Base-by-base conservation (phyloP, 495 filamentous ascomycete genomes). In the Physcia stellaris region DNA sequence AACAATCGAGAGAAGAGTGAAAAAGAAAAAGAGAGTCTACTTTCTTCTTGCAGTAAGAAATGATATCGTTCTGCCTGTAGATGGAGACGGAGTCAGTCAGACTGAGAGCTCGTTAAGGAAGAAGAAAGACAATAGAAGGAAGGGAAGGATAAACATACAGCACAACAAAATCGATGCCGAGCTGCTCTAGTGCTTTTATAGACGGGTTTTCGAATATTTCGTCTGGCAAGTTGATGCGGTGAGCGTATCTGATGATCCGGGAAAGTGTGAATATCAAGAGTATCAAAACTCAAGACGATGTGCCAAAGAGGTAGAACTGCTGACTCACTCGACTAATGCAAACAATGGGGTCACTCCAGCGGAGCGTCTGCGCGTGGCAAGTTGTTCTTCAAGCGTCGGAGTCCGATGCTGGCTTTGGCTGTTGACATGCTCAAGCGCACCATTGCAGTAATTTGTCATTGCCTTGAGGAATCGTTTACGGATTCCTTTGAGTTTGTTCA, bases 171-270 rank as follows among this genome's bases (percentile, higher is more conserved):
- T n/a, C n/a, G n/a, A n/a, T n/a, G n/a, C n/a, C n/a, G n/a, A n/a
- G n/a, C n/a, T n/a, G n/a, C n/a, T n/a, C n/a, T n/a, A n/a, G n/a
- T n/a, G n/a, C n/a, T n/a, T n/a, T n/a, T n/a, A n/a, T n/a, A n/a
- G n/a, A n/a, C n/a, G 41, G 45, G 23, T 49, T 28, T 11, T 53
- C 45, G 27, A 58, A 58, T 4, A 60, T 49, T n/a, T 43, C 26
- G 23, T 60, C 53, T 15, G 57, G 57, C n/a, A 60, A 24, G 10
- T 44, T 15, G 2, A 60, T 42, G 10, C 37, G 40, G 30, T 57
- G 49, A 3, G 51, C 55, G 32, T 60, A 60, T 35, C 52, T 55
- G 24, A 22, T 6, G n/a, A n/a, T n/a, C n/a, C n/a, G n/a, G n/a
- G n/a, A n/a, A n/a, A n/a, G n/a, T n/a, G n/a, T n/a, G n/a, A n/a